Evolutionary conservation across 176 grass and related monocot species (phyloP).

Genomic region (Lolium rigidum): DNA sequence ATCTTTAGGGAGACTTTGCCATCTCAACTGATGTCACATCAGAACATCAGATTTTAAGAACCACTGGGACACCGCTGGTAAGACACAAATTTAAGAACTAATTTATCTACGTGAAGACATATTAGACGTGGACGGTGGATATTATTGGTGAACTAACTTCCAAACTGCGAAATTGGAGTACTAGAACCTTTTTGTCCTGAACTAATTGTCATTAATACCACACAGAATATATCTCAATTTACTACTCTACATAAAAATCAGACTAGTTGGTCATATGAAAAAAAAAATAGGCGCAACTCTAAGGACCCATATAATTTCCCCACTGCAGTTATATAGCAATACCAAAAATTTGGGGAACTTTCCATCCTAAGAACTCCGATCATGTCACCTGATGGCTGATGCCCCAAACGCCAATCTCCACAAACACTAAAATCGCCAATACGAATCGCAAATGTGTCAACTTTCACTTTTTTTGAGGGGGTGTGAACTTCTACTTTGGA

Average conservation of each 20-base stretch:
- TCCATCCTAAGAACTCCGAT: neutral
- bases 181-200: constrained; percentile 18
- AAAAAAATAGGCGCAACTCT: neutral
- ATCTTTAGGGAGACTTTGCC: constrained; percentile 41
- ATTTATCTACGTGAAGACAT: neutral
- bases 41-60: constrained; percentile 28
- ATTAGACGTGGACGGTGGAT: constrained; percentile 35
- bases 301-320: neutral
- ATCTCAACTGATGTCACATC: constrained; percentile 41
- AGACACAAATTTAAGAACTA: constrained; percentile 11
- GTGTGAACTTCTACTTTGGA: constrained; percentile 1
- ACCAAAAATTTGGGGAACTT: neutral
- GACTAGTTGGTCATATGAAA: constrained; percentile 3
- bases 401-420: neutral
- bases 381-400: neutral
- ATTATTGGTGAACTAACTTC: constrained; percentile 40
- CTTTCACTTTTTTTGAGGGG: neutral
- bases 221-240: constrained; percentile 11
- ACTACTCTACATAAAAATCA: neutral
- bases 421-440: constrained; percentile 32
- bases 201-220: constrained; percentile 22
- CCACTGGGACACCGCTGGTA: neutral
- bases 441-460: neutral
- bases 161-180: neutral
- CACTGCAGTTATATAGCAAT: neutral